Base-by-base conservation (phyloP, 148 eudicot species). In the Arbutus unedo region DNA sequence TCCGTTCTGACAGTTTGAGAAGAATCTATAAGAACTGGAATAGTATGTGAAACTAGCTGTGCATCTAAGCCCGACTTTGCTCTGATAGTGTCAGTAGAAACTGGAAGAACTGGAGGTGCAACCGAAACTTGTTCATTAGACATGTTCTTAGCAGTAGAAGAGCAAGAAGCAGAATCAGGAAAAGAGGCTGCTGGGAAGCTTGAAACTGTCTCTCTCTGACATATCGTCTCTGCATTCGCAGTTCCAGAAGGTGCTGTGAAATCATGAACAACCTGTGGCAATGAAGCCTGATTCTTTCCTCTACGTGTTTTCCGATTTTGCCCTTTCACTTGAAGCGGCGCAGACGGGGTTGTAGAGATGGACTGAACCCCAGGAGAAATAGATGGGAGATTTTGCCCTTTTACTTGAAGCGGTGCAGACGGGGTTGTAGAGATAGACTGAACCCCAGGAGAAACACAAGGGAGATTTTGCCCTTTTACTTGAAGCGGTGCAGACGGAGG, bases 261-360 rank as follows among this genome's bases (percentile, higher is more conserved):
- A 80, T 67, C 76, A 60, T 87, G 74, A 77, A 78, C 90, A 89
- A 87, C 77, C 70, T 88, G 79, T n/a, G 88, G 62, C 55, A 83
- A 31, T 5, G 57, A 10, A 47, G 81, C 83, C 81, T 86, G 91
- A 77, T 86, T 90, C 84, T 89, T 93, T 47, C 96, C 94, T 86
- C 97, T 86, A 44, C 94, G 92, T 43, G 90, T 81, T 81, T 89
- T 92, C 79, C 87, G 87, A 66, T 70, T 92, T 80, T 89, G 38
- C 38, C 38, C 38, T 89, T 57, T 64, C 57, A 43, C 83, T 67
- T 71, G 76, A 55, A 78, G 83, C 44, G 79, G 77, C 81, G 81
- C 14, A 66, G 90, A 71, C 49, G 85, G 78, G 49, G 79, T 4
- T 66, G 84, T 43, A 85, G 79, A 74, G 67, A 81, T 51, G 76